Percentiles rank a stretch among this genome's conserved stretches.
Conservation (phyloP, 257 asterid species). For the Rauvolfia tetraphylla region DNA sequence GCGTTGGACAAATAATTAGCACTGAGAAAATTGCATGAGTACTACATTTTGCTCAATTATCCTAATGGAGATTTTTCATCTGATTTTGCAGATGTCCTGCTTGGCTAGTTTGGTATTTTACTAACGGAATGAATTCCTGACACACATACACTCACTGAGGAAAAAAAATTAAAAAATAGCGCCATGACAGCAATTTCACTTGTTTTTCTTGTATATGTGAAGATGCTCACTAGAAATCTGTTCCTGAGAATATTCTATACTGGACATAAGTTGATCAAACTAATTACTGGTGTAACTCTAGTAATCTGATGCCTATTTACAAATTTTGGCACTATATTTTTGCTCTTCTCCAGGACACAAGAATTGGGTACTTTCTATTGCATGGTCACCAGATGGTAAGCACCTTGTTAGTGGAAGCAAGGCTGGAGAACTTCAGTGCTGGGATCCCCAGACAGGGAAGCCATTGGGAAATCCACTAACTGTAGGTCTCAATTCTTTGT, state of each 20-base stretch:
- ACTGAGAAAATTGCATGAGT: neutral
- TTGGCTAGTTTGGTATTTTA: neutral
- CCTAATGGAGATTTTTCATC: neutral
- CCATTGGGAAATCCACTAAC: constrained; percentile 69
- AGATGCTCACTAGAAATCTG: neutral
- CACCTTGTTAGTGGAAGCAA: constrained; percentile 94
- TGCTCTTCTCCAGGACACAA: constrained; percentile 61
- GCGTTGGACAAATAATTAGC: neutral
- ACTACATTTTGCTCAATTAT: neutral
- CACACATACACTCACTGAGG: neutral
- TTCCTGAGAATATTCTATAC: neutral
- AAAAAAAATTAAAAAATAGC: neutral
- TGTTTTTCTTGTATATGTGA: neutral
- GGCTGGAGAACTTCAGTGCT: constrained; percentile 80
- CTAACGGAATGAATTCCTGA: neutral
- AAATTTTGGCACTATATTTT: constrained; percentile 5
- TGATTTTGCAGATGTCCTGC: neutral
- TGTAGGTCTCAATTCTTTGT: constrained; percentile 36
- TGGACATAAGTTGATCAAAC: neutral
- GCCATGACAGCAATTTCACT: neutral
- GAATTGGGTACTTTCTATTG: constrained; percentile 92
- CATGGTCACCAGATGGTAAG: constrained; percentile 94
- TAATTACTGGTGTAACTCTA: neutral
- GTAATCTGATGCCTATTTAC: neutral
- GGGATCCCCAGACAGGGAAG: constrained; percentile 85